These are phyloP conservation scores for Biscogniauxia sp. DNA, from an alignment of 2,329 filamentous ascomycete species.

Conservation along the genomic window DNA sequence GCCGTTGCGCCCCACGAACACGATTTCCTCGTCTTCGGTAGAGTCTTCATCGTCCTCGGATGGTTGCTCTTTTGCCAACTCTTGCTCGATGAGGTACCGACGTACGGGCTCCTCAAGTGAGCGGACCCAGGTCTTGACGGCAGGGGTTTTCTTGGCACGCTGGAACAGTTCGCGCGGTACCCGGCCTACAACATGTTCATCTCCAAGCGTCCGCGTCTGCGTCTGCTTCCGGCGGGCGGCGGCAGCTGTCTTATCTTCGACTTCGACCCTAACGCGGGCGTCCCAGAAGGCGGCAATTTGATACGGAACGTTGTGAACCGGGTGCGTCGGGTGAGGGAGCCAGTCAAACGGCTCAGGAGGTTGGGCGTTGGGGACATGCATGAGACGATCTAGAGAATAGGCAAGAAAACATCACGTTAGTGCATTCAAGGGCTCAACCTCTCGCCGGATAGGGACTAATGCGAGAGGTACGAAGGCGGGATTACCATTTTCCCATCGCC, in stretches of 20 bases:
- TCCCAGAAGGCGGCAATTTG: conserved; percentile 63
- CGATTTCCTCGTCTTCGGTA: conserved; percentile 78
- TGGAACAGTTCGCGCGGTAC: conserved; percentile 79
- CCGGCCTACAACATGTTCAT: conserved; percentile 47
- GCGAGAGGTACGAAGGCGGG: conserved; percentile 19
- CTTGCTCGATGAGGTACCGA: conserved; percentile 63
- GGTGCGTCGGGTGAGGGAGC: conserved; percentile 78
- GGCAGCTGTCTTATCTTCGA: conserved; percentile 44
- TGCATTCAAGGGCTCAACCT: conserved; percentile 1
- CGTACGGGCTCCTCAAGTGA: conserved; percentile 83
- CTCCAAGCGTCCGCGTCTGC: conserved; percentile 38
- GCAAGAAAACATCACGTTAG: conserved; percentile 6
- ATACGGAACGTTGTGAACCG: conserved; percentile 77
- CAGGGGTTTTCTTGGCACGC: conserved; percentile 76
- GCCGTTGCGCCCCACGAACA: conserved; percentile 75
- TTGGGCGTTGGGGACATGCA: conserved; percentile 81
- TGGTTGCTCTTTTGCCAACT: conserved; percentile 35
- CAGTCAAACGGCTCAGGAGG: conserved; percentile 82
- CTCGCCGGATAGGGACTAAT: conserved; percentile 1
- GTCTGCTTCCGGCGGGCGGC: conserved; percentile 44
- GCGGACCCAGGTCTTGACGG: conserved; percentile 76
- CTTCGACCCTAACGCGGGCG: conserved; percentile 44
- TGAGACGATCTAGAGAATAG: conserved; percentile 68
- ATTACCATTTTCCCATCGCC: conserved; percentile 95
- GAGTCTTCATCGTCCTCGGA: conserved; percentile 42